Percentiles rank a stretch among this genome's conserved stretches.
Conservation (phyloP, 805 yeast genomes). For the Lachancea cidri region DNA sequence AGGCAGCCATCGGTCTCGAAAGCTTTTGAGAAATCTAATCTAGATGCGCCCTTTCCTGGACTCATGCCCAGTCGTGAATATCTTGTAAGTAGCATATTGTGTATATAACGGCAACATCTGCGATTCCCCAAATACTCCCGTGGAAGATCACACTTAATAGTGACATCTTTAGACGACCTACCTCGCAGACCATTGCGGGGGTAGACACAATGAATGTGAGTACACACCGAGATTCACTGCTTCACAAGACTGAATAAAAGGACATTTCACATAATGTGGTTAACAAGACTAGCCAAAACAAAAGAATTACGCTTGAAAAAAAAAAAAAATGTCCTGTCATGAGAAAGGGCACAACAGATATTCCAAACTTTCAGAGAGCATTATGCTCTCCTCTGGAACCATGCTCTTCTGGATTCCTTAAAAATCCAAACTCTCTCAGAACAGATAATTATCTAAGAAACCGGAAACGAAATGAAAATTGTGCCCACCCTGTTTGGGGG, state of each 20-base stretch:
- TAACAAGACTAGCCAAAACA: too few species aligned
- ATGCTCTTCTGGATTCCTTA: conserved; percentile 21
- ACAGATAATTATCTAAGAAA: conserved; percentile 35
- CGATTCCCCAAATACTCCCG: too few species aligned
- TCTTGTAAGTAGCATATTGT: neutral
- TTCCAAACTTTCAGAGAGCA: conserved; percentile 30
- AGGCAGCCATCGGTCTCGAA: neutral
- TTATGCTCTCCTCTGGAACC: conserved; percentile 31
- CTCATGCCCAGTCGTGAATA: neutral
- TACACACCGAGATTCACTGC: too few species aligned
- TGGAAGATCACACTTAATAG: too few species aligned
- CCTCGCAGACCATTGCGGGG: neutral
- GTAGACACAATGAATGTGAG: too few species aligned
- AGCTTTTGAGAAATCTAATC: neutral
- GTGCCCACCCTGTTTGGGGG: conserved; percentile 37
- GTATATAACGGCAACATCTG: neutral
- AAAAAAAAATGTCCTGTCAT: conserved; percentile 28
- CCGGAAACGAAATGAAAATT: conserved; percentile 38
- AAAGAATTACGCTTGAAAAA: too few species aligned
- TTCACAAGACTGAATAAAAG: too few species aligned
- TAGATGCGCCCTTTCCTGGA: neutral
- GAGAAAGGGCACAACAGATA: conserved; percentile 32
- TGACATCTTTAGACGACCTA: too few species aligned
- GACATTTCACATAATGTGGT: too few species aligned
- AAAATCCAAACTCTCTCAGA: conserved; percentile 21